Evolutionary conservation across 1,139 yeast genomes (phyloP), one percentile per base, ranked within the genome.

Genomic region (Debaryomycetaceae sp.): DNA sequence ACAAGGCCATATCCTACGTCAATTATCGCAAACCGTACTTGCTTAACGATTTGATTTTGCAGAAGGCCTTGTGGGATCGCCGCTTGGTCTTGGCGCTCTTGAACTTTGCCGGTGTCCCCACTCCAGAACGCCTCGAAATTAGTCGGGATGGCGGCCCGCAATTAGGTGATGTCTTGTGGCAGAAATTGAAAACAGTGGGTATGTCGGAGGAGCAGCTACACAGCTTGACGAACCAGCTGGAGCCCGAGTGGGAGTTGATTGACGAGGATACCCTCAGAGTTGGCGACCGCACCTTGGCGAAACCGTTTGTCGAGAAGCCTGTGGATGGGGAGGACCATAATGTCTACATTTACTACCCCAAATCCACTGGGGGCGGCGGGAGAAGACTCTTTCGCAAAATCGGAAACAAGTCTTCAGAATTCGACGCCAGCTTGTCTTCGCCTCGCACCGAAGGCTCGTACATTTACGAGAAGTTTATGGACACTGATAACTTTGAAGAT

Each of bases 291-390:
- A 58, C 62, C 11, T 58, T 92, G 55, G 65, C 62, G 26, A 92
- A 92, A 47, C 99, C 99, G 6, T 92, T 77, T 62, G 98, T 92
- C 19, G 99, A 92, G 53, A 92, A 92, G 45, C 99, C 99, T 1
- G 98, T 90, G 5, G 96, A 92, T 55, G 99, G 99, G 27, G 99
- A 92, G 55, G 95, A 92, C 53, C 99, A 92, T 55, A 92, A 92
- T 50, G 90, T 92, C 26, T 85, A 80, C 51, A 90, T 92, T 27
- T 92, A 92, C 54, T 90, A 90, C 51, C 81, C 92, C 24, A 71
- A 73, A 33, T 71, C 79, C 32, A 78, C 82, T 31, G 99, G 99
- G 30, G 99, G 98, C 31, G 99, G 99, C 39, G 99, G 99, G 15
- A 68, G 99, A 39, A 66, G 93, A 32, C 60, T 92, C 35, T 92